Base-by-base conservation (phyloP, 2,329 filamentous ascomycete species). In the Amphichorda felina region DNA sequence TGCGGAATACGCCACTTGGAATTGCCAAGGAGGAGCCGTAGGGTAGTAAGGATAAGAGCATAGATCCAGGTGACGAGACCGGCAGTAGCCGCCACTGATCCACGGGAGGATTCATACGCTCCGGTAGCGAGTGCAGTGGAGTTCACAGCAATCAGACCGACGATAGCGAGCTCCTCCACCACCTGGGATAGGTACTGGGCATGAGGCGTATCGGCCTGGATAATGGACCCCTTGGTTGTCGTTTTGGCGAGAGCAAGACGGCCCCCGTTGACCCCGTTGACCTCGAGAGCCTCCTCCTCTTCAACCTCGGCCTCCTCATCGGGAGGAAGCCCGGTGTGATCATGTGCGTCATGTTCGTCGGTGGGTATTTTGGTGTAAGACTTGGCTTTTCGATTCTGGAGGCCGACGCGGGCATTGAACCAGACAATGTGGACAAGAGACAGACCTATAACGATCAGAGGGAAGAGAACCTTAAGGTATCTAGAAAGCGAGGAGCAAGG, bases 11-110 rank as follows among this genome's bases (percentile, higher is more conserved):
- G 72, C 71, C 61, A 85, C 68, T 66, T 75, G 49, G 61, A 75
- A 59, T 63, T 75, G 56, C 56, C 79, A 59, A 68, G 75, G 59
- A 59, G 78, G 48, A 95, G 63, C 24, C 91, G 79, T 30, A 87
- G 60, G 15, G 76, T 72, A 11, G 79, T 79, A 39, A 98, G 70
- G 13, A 78, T 59, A 19, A 89, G 65, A 27, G 88, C 74, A 53
- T 96, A 98, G 35, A 74, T 57, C 89, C 91, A 96, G 21, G 75
- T 75, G 9, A 75, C 58, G 24, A 94, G 63, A 34, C 79, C 79
- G 3, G 76, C 72, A 34, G 82, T 64, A 8, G 78, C 74, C 17
- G 78, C 75, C 38, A 75, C 50, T 14, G 60, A 68, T 35, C 74
- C 75, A 41, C 70, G 65, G 14, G 59, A 31, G 9, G 38, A 19